These are phyloP conservation scores for Myotisia sp. DNA, from an alignment of 2,329 filamentous ascomycete species.

Conservation along the genomic window DNA sequence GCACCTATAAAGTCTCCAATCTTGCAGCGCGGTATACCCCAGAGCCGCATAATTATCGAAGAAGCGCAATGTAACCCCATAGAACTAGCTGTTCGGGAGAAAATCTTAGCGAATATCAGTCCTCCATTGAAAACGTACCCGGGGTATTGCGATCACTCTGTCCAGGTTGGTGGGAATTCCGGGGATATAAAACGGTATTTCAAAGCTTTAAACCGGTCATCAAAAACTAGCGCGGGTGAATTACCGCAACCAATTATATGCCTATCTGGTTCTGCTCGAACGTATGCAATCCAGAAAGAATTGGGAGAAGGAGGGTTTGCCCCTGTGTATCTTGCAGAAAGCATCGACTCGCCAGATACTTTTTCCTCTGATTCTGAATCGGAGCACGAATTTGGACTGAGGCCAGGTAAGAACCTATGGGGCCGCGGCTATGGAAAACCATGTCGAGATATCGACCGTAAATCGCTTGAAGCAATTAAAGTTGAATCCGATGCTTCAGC, in stretches of 20 bases:
- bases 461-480: conserved; percentile 73
- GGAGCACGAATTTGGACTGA: conserved; percentile 24
- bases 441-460: conserved; percentile 23
- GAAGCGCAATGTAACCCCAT: conserved; percentile 82
- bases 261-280: conserved; percentile 50
- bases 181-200: conserved; percentile 69
- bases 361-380: conserved; percentile 21
- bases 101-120: conserved; percentile 59
- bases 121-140: conserved; percentile 60
- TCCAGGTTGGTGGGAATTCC: conserved; percentile 50
- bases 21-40: conserved; percentile 2
- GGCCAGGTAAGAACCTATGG: conserved; percentile 37
- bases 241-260: conserved; percentile 55
- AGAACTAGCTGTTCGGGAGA: conserved; percentile 56
- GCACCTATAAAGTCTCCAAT: conserved; percentile 14
- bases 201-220: conserved; percentile 46
- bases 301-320: conserved; percentile 89
- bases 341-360: conserved; percentile 42
- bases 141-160: conserved; percentile 63
- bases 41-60: conserved; percentile 45
- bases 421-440: conserved; percentile 15
- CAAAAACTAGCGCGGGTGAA: conserved; percentile 31
- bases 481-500: conserved; percentile 69
- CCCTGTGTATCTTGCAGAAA: conserved; percentile 82
- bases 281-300: conserved; percentile 69